These are phyloP conservation scores for Penicillium fimorum DNA, from an alignment of 495 filamentous ascomycete genomes.

Conservation along the genomic window DNA sequence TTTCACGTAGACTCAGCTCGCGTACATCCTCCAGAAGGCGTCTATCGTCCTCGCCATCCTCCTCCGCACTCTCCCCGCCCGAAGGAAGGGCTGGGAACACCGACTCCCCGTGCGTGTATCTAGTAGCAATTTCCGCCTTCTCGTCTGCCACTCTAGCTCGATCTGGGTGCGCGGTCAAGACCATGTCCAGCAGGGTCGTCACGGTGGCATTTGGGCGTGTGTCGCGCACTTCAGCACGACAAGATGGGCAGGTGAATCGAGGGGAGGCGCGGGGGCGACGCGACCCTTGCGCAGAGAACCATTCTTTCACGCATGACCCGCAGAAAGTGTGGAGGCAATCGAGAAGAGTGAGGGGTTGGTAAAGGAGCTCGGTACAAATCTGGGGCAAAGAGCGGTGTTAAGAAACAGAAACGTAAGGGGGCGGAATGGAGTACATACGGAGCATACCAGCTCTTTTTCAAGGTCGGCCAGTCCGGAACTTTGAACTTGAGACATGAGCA, in stretches of 20 bases:
- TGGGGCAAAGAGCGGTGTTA: conserved; percentile 31
- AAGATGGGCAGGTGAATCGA: conserved; percentile 85
- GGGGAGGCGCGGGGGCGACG: conserved; percentile 45
- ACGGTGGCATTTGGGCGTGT: conserved; percentile 83
- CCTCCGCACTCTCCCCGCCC: conserved; percentile 23
- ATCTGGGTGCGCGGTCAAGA: conserved; percentile 69
- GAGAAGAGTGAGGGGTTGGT: conserved; percentile 91
- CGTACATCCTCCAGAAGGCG: conserved; percentile 68
- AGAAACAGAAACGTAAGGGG: conserved; percentile 23
- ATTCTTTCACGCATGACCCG: conserved; percentile 89
- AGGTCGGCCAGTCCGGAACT: conserved; percentile 54
- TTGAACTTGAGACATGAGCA: conserved; percentile 28
- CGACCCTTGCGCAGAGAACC: conserved; percentile 70
- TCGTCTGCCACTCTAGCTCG: conserved; percentile 64
- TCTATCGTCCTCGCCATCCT: conserved; percentile 61
- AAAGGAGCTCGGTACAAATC: conserved; percentile 97
- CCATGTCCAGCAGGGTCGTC: conserved; percentile 77
- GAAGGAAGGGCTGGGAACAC: conserved; percentile 43
- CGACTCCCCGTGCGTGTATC: conserved; percentile 75
- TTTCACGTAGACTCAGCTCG: conserved; percentile 69
- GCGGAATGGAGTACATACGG: conserved; percentile 57
- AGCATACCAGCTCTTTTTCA: conserved; percentile 89
- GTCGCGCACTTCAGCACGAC: conserved; percentile 77
- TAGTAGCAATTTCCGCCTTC: conserved; percentile 63
- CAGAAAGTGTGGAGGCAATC: conserved; percentile 98